phyloP scores from a whole-genome alignment of 176 grass and related monocot species.

The Neostapfia colusana region DNA sequence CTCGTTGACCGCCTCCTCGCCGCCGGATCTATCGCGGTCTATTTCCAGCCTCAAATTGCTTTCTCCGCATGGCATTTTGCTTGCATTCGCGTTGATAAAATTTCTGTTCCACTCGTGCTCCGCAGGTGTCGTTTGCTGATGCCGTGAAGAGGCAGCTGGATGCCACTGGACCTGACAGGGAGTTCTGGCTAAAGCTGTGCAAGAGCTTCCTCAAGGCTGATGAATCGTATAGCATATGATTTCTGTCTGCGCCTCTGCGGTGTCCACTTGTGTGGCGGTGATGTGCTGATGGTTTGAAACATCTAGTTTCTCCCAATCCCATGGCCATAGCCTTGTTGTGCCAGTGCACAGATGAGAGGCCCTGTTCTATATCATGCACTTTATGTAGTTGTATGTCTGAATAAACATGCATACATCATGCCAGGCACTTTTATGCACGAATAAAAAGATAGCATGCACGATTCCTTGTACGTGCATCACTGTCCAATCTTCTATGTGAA shows the following conservation, averaged over 20 bases:
- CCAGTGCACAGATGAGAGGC: background rate
- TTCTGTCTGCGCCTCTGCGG: background rate
- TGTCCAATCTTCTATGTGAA: no score
- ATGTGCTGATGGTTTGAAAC: background rate
- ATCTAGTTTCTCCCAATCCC: background rate
- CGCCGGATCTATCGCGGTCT: conserved; percentile 39
- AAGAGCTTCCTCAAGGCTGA: conserved; percentile 74
- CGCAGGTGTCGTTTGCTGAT: conserved; percentile 50
- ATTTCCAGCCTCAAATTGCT: no score
- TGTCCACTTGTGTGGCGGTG: background rate
- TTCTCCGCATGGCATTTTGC: no score
- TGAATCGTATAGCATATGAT: conserved; percentile 19
- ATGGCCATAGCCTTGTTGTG: background rate
- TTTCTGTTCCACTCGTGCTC: background rate
- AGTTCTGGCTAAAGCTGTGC: conserved; percentile 77
- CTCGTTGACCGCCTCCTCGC: conserved; percentile 67
- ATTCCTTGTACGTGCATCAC: no score
- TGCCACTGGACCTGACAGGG: conserved; percentile 56
- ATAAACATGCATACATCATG: background rate
- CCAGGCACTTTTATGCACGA: no score
- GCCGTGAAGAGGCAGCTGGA: conserved; percentile 58
- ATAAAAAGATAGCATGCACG: no score
- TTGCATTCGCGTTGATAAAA: background rate
- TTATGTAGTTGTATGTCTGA: background rate
- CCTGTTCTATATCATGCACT: background rate